Evolutionary conservation across 2,329 filamentous ascomycete species (phyloP).

Genomic region (Aquanectria penicillioides): DNA sequence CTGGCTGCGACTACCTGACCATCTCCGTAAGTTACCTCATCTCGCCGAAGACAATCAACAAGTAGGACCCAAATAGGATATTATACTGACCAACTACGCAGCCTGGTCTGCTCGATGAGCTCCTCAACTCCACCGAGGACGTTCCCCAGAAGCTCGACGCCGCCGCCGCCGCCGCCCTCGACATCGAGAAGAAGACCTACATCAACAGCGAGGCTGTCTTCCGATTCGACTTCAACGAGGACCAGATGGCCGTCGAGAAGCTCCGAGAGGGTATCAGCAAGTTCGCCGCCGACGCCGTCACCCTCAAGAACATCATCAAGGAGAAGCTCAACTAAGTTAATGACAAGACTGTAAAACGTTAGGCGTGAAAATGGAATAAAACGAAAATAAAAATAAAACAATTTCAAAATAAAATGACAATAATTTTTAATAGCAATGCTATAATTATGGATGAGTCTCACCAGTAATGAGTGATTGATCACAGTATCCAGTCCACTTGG

Average conservation of each 20-base stretch:
- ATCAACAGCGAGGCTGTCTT: conserved; percentile 88
- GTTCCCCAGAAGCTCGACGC: conserved; percentile 96
- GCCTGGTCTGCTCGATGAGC: conserved; percentile 93
- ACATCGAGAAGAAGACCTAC: conserved; percentile 91
- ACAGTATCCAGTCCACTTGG: too few species aligned
- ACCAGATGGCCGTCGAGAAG: conserved; percentile 99
- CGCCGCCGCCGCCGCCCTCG: conserved; percentile 68
- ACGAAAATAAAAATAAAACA: conserved; percentile 15
- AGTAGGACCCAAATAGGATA: too few species aligned
- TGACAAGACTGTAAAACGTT: conserved; percentile 9
- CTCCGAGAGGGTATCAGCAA: conserved; percentile 99
- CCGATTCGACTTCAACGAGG: conserved; percentile 99
- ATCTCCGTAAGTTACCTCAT: conserved; percentile 76
- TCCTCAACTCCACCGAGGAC: conserved; percentile 81
- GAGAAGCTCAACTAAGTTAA: conserved; percentile 74
- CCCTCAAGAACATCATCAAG: conserved; percentile 91
- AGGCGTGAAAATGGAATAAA: conserved; percentile 8
- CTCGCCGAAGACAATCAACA: too few species aligned
- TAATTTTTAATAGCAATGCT: too few species aligned
- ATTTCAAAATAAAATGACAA: too few species aligned
- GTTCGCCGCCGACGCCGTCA: conserved; percentile 95
- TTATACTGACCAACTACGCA: conserved; percentile 49
- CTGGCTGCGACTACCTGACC: conserved; percentile 98
- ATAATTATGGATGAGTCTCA: too few species aligned
- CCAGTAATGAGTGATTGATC: too few species aligned